Base-by-base conservation (phyloP, 768 basidiomycete species). In the Pleurotus pulmonarius region DNA sequence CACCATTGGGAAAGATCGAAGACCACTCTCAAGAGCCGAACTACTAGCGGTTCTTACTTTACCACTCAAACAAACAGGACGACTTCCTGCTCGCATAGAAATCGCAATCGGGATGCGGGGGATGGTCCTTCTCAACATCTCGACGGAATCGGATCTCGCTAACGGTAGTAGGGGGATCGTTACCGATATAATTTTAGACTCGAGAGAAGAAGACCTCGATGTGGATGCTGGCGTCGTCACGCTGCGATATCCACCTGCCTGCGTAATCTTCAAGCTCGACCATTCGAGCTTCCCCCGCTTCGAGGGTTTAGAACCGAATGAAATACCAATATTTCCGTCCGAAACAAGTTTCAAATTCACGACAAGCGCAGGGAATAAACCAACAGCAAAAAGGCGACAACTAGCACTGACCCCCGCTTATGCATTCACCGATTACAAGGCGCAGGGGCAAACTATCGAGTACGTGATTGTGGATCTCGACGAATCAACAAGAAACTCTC, bases 391-490 rank as follows among this genome's bases (percentile, higher is more conserved):
- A 3, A 48, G 70, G 5, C 11, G 49, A 2, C 73, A 77, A 56
- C 60, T 67, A 11, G 60, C 73, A 0, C 49, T 79, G 1, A 73
- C 68, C 0, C 54, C 63, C 0, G 73, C 63, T n/a, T 77, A 74
- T 49, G 71, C 73, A 0, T 77, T 77, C 59, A 77, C 73, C 0
- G 75, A 77, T 58, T 77, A 74, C 59, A 66, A 69, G 46, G 58
- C 69, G 0, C 76, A 77, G 57, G 77, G 76, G 0, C 74, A 76
- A 55, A 77, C 74, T 0, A 59, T 74, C 3, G 59, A 61, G 44
- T 55, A 63, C 41, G 69, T 74, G 0, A 59, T 75, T 0, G 67
- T 77, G 3, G 73, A 78, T 54, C 47, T 80, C 0, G 69, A 55
- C 3, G 56, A 49, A 18, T 70, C 74, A 3, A 69, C 70, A 0